These are phyloP conservation scores for Isabelozyma gotoi DNA, from an alignment of 805 yeast genomes.

Conservation along the genomic window DNA sequence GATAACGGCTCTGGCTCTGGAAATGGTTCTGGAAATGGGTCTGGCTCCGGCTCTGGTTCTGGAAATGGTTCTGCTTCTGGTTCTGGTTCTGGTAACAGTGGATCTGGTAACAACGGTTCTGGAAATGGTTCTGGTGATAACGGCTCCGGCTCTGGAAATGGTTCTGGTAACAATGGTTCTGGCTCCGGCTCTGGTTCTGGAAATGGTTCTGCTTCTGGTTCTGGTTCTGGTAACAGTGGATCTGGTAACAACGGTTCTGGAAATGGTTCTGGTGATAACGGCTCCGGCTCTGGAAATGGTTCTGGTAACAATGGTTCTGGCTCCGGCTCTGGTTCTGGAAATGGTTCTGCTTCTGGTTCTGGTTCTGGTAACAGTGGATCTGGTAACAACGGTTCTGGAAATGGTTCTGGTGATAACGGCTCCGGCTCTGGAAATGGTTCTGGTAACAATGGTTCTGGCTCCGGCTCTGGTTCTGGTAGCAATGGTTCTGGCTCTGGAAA, in stretches of 20 bases:
- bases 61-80: not conserved
- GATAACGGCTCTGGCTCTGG: constrained; percentile 2
- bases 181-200: constrained; percentile 4
- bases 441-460: constrained; percentile 4
- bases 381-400: constrained; percentile 2
- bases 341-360: too few species aligned
- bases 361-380: not conserved
- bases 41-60: constrained; percentile 2
- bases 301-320: not conserved
- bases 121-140: not conserved
- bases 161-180: constrained; percentile 1
- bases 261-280: not conserved
- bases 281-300: constrained; percentile 2
- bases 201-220: not conserved
- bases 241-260: not conserved
- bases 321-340: too few species aligned
- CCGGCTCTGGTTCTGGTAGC: constrained; percentile 3
- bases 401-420: not conserved
- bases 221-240: constrained; percentile 1
- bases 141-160: constrained; percentile 2
- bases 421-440: constrained; percentile 4
- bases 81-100: not conserved
- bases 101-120: not conserved
- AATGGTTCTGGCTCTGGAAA: constrained; percentile 1
- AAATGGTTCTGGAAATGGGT: too few species aligned